A percentile compares a stretch with the other conserved stretches of the same genome.
These are phyloP conservation scores for Zoysia japonica DNA, from an alignment of 176 grass and related monocot species.

Conservation along the genomic window DNA sequence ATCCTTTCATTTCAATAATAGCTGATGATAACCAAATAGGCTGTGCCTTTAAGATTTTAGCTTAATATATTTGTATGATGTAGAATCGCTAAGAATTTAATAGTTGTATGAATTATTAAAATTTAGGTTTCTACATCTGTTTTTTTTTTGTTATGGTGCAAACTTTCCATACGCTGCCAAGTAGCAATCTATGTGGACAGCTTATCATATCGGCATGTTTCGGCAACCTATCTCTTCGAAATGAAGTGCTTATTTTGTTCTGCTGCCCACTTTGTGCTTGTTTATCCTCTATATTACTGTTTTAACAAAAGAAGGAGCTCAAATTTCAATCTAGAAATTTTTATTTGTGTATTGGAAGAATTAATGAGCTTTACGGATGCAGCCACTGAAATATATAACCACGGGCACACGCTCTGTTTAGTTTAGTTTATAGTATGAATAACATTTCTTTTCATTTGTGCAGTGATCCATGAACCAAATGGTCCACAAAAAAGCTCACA, in stretches of 20 bases:
- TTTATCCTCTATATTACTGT: too few species aligned
- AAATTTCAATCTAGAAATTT: not conserved
- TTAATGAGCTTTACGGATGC: not conserved
- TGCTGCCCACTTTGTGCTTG: too few species aligned
- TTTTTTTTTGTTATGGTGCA: too few species aligned
- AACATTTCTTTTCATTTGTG: conserved; percentile 33
- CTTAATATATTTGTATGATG: not conserved
- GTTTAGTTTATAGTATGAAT: conserved; percentile 4
- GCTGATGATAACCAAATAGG: not conserved
- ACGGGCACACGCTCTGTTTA: not conserved
- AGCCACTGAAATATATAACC: too few species aligned
- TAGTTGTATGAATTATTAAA: too few species aligned
- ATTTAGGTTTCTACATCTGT: too few species aligned
- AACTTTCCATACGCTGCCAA: too few species aligned
- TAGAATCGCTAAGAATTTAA: too few species aligned
- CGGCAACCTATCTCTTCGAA: too few species aligned
- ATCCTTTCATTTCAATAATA: not conserved
- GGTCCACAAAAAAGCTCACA: conserved; percentile 57
- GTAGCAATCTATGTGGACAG: too few species aligned
- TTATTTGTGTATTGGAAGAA: not conserved
- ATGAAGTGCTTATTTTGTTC: too few species aligned
- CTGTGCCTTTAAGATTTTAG: not conserved
- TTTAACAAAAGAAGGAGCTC: not conserved
- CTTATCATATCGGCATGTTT: too few species aligned
- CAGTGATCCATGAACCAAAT: conserved; percentile 86